Evolutionary conservation across 148 eudicot genomes (phyloP), one percentile per base, ranked within the genome.

Genomic region (Beta vulgaris): DNA sequence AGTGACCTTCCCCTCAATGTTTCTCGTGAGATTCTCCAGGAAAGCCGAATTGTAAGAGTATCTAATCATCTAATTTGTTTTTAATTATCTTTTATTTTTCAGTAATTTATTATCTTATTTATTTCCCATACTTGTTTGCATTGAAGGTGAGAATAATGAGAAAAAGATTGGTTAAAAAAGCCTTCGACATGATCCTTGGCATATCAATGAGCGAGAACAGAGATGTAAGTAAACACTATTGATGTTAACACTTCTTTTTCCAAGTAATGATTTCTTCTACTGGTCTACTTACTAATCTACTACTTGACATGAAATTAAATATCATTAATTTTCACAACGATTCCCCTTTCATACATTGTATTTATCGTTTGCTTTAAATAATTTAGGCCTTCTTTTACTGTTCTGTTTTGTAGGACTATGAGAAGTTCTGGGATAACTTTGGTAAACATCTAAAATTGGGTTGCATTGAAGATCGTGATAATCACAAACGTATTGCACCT

Each of bases 1-100:
- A 88, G 87, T 77, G 99, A 95, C 78, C 99, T 95, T 81, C 99
- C 99, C 37, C 92, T 95, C 60, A 95, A 95, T 73, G 99, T 95
- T 57, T 95, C 99, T 7, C 89, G 99, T 36, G 99, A 95, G 87
- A 95, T 95, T 66, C 97, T 95, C 67, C 99, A 95, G 82, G 99
- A 95, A 83, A 95, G 99, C 74, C 88, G 99, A 39, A 83, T 95
- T 82, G 99, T 95, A 84, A 92, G 99, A 78, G 32, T 31, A 72
- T 68, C 28, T 46, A 23, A 4, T 39, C 21, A 16, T 19, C 61
- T 1, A 13, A 26, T 42, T 15, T n/a, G 11, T 28, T 59, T 36
- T 43, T 46, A 6, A 72, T 9, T 26, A 43, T n/a, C 31, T n/a
- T 43, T 36, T 55, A 53, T 11, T 6, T 37, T 36, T 10, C 6